Evolutionary conservation across 2,329 filamentous ascomycete genomes (phyloP).

Genomic region (Hypoxylon sp.): DNA sequence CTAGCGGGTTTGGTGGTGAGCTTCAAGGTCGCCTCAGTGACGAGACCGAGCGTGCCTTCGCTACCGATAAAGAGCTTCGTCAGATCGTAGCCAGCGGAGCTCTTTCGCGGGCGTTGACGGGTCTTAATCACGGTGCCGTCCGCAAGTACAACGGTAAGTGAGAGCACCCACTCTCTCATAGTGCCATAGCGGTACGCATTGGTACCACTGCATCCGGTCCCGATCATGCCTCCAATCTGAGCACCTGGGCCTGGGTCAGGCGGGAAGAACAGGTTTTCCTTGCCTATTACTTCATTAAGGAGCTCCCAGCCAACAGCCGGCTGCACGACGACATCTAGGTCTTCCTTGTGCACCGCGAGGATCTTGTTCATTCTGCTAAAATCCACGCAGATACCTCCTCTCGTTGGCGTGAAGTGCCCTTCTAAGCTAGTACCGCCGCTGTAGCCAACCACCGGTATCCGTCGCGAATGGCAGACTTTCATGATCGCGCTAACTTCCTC

Average conservation of each 20-base stretch:
- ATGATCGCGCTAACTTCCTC: slow-evolving; percentile 81
- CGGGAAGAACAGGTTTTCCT: slow-evolving; percentile 83
- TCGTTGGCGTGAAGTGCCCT: slow-evolving; percentile 80
- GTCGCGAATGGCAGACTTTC: slow-evolving; percentile 78
- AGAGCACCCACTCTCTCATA: slow-evolving; percentile 90
- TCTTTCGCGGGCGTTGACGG: slow-evolving; percentile 80
- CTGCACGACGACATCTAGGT: slow-evolving; percentile 76
- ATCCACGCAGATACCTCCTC: slow-evolving; percentile 81
- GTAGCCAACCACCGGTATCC: slow-evolving; percentile 81
- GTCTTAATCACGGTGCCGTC: slow-evolving; percentile 87
- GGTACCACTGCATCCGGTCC: slow-evolving; percentile 76
- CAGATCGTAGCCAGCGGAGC: slow-evolving; percentile 84
- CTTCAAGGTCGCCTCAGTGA: slow-evolving; percentile 84
- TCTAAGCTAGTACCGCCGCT: slow-evolving; percentile 83
- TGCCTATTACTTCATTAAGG: slow-evolving; percentile 77
- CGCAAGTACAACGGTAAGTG: slow-evolving; percentile 83
- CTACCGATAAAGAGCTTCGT: slow-evolving; percentile 84
- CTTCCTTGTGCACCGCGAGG: slow-evolving; percentile 74
- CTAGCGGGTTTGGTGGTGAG: slow-evolving; percentile 79
- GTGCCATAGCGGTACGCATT: slow-evolving; percentile 89
- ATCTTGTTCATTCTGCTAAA: slow-evolving; percentile 82
- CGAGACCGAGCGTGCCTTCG: slow-evolving; percentile 84
- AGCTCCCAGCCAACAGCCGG: slow-evolving; percentile 83
- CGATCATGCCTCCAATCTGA: slow-evolving; percentile 86
- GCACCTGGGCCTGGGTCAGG: slow-evolving; percentile 87